Percentiles rank a stretch among this genome's conserved stretches.
Conservation (phyloP, 768 basidiomycete genomes). For the Auricularia heimuer region DNA sequence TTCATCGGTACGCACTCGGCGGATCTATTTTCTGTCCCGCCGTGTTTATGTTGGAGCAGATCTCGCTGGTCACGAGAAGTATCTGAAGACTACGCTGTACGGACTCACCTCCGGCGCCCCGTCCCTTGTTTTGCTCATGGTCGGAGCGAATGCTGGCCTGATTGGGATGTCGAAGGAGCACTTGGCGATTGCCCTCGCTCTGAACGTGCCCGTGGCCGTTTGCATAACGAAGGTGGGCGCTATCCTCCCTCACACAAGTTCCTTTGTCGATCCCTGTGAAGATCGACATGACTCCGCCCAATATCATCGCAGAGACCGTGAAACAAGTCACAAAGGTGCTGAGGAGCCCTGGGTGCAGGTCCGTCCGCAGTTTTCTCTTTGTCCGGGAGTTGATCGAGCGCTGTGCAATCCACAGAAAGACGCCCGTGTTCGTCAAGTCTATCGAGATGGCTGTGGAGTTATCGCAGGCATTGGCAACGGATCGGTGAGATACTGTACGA, state of each 20-base stretch:
- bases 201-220: conserved; percentile 87
- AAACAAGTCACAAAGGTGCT: conserved; percentile 91
- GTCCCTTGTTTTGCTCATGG: conserved; percentile 84
- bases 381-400: neutral
- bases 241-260: neutral
- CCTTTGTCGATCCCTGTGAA: conserved; percentile 16
- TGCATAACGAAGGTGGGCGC: conserved; percentile 80
- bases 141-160: conserved; percentile 88
- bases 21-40: neutral
- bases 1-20: conserved; percentile 58
- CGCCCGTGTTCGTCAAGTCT: conserved; percentile 76
- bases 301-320: conserved; percentile 82
- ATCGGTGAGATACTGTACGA: conserved; percentile 40
- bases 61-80: conserved; percentile 91
- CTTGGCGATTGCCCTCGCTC: conserved; percentile 84
- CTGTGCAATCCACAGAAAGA: conserved; percentile 40
- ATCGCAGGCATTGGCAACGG: conserved; percentile 60
- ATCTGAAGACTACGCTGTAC: conserved; percentile 86
- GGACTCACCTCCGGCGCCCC: conserved; percentile 92
- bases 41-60: conserved; percentile 34
- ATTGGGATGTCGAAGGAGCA: conserved; percentile 96
- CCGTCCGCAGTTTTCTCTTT: conserved; percentile 12
- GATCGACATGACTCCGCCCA: conserved; percentile 97
- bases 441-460: conserved; percentile 73
- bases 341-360: conserved; percentile 88